Conservation (phyloP, 1,284 basidiomycete species). For the Pseudozyma pruni region DNA sequence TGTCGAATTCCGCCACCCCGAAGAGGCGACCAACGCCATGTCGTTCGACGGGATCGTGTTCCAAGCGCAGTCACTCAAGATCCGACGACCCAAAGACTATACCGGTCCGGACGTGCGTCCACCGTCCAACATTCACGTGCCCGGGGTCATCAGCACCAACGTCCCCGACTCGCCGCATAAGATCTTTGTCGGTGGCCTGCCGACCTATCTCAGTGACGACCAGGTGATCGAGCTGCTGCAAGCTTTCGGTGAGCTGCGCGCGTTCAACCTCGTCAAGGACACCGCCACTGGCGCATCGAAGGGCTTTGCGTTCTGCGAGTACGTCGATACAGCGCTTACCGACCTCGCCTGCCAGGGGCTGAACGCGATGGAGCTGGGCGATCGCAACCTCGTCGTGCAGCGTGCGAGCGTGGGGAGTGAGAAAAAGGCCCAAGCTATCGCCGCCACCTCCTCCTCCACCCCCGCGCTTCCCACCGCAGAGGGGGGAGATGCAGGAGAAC, state of each 20-base stretch:
- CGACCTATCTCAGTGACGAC: constrained; percentile 93
- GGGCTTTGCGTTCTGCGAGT: constrained; percentile 99
- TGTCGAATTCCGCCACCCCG: constrained; percentile 89
- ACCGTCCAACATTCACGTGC: constrained; percentile 79
- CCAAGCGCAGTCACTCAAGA: constrained; percentile 88
- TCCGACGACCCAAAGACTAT: constrained; percentile 96
- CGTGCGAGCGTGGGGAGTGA: constrained; percentile 84
- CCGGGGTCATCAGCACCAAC: constrained; percentile 90
- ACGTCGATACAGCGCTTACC: constrained; percentile 86
- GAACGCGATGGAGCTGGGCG: constrained; percentile 97
- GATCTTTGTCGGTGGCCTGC: constrained; percentile 95
- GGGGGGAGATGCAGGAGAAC: constrained; percentile 58
- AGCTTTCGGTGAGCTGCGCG: constrained; percentile 95
- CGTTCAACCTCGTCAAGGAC: constrained; percentile 97
- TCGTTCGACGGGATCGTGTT: constrained; percentile 96
- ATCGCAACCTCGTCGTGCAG: constrained; percentile 95
- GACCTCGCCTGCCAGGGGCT: constrained; percentile 95
- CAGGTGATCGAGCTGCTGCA: constrained; percentile 97
- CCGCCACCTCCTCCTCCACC: constrained; percentile 56
- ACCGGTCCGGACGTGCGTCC: constrained; percentile 74
- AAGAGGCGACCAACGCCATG: constrained; percentile 95
- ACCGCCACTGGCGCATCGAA: constrained; percentile 73
- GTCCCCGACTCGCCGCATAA: constrained; percentile 98
- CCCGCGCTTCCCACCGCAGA: constrained; percentile 66
- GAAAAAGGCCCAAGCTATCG: constrained; percentile 46